Evolutionary conservation across 2,329 filamentous ascomycete species (phyloP), one percentile per base, ranked within the genome.

Genomic region (Alternaria triticina): DNA sequence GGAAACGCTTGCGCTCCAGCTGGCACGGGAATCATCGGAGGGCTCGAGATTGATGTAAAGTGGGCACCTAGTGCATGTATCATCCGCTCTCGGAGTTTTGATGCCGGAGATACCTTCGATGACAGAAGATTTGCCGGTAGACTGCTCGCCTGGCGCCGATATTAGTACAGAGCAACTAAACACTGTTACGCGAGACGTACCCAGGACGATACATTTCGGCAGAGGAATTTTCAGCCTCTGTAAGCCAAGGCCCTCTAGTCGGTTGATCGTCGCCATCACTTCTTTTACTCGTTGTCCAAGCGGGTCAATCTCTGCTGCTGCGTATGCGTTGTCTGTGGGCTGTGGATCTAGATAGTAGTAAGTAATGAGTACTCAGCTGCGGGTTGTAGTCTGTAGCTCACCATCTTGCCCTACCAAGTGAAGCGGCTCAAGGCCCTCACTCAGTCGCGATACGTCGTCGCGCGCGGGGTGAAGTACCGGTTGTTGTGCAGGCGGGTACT

Each of bases 121-220:
- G 0, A 83, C 75, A 0, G 85, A 93, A 0, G 90, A 93, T 75
- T 97, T 97, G 0, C 94, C 94, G 0, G 93, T 91, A 0, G 88
- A 92, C 73, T 97, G 94, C 52, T 97, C 93, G 0, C 77, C 74
- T 73, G 28, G 12, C 7, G 6, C 9, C 4, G 1, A 12, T 45
- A 30, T 59, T 36, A 64, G 65, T 15, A 46, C 13, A 12, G 23
- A 5, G 11, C 2, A 49, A 17, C 6, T 1, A 2, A 20, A 3
- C 30, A 23, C 15, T 25, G 6, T 9, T 10, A 20, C 12, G 4
- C 3, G 13, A 11, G 12, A 55, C 68, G 17, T 59, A 76, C 94
- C 94, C 0, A 97, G 88, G 0, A 97, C 87, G 6, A 95, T 91
- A 10, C 96, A 88, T 69, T 93, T 92, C 0, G 94, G 93, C 0